phyloP scores from a whole-genome alignment of 2,329 filamentous ascomycete genomes.

The Fusarium nygamai region DNA sequence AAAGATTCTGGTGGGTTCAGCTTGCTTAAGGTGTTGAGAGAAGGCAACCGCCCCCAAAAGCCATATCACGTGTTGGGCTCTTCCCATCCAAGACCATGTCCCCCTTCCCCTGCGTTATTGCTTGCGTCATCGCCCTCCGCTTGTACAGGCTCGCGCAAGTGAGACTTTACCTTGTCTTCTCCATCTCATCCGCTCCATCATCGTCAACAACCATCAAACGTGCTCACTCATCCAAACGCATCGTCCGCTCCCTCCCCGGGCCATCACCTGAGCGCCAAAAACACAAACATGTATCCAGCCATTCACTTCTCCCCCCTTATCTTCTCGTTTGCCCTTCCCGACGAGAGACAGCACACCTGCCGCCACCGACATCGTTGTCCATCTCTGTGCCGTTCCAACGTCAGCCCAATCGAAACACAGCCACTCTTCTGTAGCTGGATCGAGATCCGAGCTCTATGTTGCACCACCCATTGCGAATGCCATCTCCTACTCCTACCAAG shows the following conservation, averaged over 20 bases:
- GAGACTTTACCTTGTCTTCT: neutral
- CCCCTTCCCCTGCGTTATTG: too few relatives aligned
- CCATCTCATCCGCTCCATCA: neutral
- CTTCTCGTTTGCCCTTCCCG: neutral
- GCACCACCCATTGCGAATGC: too few relatives aligned
- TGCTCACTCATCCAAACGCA: neutral
- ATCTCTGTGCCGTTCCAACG: too few relatives aligned
- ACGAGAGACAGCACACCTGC: too few relatives aligned
- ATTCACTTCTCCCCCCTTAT: too few relatives aligned
- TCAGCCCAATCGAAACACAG: neutral
- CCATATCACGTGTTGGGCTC: neutral
- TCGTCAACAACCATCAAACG: neutral
- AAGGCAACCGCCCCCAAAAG: neutral
- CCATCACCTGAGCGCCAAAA: neutral
- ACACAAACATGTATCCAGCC: neutral
- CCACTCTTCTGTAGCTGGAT: too few relatives aligned
- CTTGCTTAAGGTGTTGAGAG: neutral
- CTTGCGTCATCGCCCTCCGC: neutral
- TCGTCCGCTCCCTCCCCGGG: neutral
- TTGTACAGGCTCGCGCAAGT: rapidly evolving
- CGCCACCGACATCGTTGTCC: rapidly evolving
- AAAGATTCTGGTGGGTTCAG: neutral
- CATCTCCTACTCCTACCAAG: neutral
- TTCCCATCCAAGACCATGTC: neutral
- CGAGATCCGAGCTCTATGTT: too few relatives aligned